phyloP scores from a whole-genome alignment of 352 stramenopile genomes.

The Discostella stelligera region DNA sequence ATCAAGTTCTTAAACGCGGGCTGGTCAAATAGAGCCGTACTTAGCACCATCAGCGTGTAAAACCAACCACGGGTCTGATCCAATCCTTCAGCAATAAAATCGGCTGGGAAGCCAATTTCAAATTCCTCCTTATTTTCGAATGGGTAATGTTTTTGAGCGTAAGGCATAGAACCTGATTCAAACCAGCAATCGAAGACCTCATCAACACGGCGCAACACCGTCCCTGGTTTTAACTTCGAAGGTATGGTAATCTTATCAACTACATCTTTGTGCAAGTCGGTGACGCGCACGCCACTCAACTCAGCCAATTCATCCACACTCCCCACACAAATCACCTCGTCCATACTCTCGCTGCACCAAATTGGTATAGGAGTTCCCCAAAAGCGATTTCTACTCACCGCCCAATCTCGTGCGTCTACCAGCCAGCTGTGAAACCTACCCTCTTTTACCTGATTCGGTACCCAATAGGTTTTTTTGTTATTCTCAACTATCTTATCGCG shows the following conservation, averaged over 20 bases:
- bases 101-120: constrained; percentile 94
- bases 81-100: constrained; percentile 99
- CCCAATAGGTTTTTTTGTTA: constrained; percentile 90
- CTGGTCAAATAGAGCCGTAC: constrained; percentile 98
- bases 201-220: constrained; percentile 81
- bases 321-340: constrained; percentile 96
- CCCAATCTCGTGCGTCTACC: constrained; percentile 97
- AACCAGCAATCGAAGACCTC: constrained; percentile 99
- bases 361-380: constrained; percentile 99
- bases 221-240: constrained; percentile 86
- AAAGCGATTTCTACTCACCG: constrained; percentile 96
- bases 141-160: constrained; percentile 99
- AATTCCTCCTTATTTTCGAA: constrained; percentile 99
- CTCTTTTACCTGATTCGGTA: constrained; percentile 96
- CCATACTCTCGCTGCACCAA: constrained; percentile 96
- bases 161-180: constrained; percentile 98
- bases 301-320: constrained; percentile 95
- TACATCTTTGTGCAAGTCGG: constrained; percentile 97
- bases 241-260: constrained; percentile 98
- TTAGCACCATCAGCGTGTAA: constrained; percentile 99
- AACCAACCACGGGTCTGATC: constrained; percentile 99
- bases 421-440: constrained; percentile 99
- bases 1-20: constrained; percentile 99
- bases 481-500: constrained; percentile 90
- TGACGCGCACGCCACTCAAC: constrained; percentile 87